Evolutionary conservation across 441 rosid genomes (phyloP), one percentile per base, ranked within the genome.

Genomic region (Brassica hybrid): DNA sequence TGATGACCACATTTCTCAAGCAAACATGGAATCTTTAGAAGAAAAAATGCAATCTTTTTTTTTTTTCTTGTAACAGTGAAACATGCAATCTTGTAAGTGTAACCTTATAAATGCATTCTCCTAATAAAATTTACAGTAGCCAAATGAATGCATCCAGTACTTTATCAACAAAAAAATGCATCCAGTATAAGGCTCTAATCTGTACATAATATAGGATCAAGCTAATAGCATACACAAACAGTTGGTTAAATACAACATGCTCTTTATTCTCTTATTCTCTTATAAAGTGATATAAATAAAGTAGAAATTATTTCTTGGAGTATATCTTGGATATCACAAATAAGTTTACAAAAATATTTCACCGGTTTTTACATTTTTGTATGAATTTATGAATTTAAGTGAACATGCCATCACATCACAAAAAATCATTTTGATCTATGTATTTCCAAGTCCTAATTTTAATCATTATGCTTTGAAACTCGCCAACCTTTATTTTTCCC

Each of bases 241-340:
- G n/a, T 64, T 65, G 69, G 56, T 43, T 45, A n/a, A 18, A 6
- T 32, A 32, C 8, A 66, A 13, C 70, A 66, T 41, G 34, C 57
- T n/a, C 12, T 43, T 61, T 21, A 27, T 27, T 4, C 32, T 27
- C 32, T 27, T 27, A 30, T 45, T 67, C 19, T 23, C 13, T 61
- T 23, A 7, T 7, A 45, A 67, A 67, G 38, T 23, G 32, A 21
- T 12, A 21, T 45, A 65, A 18, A 23, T 4, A 67, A 67, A 45
- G 7, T 43, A 65, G 17, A 65, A 18, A 38, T 65, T 0, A 5
- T 34, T 34, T 36, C 14, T 6, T 5, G 12, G 12, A 65, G 17
- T 19, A 41, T 65, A 21, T 21, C 5, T 48, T 48, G 60, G 14
- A 23, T 21, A 67, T 45, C 58, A 48, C 57, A 41, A 41, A 41